Conservation (phyloP, 1,139 yeast species). For the Diutina neorugosa region DNA sequence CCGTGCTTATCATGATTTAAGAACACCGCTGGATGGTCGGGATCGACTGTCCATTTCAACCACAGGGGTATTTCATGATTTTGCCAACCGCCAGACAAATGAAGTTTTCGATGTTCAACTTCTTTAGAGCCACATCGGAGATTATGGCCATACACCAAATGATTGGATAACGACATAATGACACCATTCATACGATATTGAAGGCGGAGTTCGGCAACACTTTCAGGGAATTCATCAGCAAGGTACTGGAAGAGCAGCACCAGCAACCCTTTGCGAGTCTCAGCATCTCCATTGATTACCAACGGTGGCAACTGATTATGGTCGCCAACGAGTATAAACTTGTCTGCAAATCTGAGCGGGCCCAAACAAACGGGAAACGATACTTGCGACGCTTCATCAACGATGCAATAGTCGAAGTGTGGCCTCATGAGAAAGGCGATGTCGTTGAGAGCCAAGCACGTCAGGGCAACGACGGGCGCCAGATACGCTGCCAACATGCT, state of each 20-base stretch:
- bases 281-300: conserved; percentile 49
- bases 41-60: conserved; percentile 6
- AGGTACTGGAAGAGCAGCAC: conserved; percentile 64
- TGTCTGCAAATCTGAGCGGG: conserved; percentile 66
- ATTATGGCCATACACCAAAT: conserved; percentile 61
- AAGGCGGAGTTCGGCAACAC: conserved; percentile 60
- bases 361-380: conserved; percentile 87
- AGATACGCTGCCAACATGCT: background rate
- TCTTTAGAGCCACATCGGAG: conserved; percentile 60
- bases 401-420: conserved; percentile 80
- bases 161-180: conserved; percentile 74
- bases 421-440: conserved; percentile 42
- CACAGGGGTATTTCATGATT: conserved; percentile 6
- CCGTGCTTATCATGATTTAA: conserved; percentile 5
- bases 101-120: conserved; percentile 48
- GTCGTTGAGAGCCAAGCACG: conserved; percentile 72
- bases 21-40: background rate
- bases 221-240: conserved; percentile 58
- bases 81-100: conserved; percentile 25
- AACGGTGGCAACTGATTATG: conserved; percentile 87
- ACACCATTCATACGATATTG: conserved; percentile 93
- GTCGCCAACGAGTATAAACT: conserved; percentile 86
- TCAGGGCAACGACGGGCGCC: conserved; percentile 75
- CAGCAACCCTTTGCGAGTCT: conserved; percentile 51
- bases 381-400: conserved; percentile 95